Base-by-base conservation (phyloP, 495 filamentous ascomycete genomes). In the Penicillium macrosclerotiorum region DNA sequence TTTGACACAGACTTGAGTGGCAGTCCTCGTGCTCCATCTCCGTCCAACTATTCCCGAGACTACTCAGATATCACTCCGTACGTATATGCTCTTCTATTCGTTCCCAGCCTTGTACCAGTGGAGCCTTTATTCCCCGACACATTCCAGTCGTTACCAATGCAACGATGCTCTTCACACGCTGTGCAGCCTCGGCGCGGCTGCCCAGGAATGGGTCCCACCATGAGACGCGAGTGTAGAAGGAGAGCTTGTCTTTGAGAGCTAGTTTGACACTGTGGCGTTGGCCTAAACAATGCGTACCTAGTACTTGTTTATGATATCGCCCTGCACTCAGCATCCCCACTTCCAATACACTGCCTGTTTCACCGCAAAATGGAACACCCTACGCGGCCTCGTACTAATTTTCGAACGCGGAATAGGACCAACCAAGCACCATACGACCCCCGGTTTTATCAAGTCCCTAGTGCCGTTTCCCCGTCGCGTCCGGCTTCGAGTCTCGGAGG, bases 401-500 rank as follows among this genome's bases (percentile, higher is more conserved):
- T 41, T 30, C 47, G 57, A 34, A 24, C 33, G n/a, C 51, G 46
- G 7, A 14, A 49, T 51, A 71, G 67, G 31, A 61, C 50, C 20
- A 51, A 60, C 36, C 55, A 62, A 34, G 31, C 49, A 16, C 39
- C 38, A n/a, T 65, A 63, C 24, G 51, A 57, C 13, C 27, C 40
- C 17, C 52, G 54, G 12, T 71, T 59, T 44, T 69, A 68, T 33
- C 55, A 64, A 11, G 56, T 67, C 25, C 65, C 62, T 3, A 56
- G 54, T 8, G 59, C 52, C 5, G 54, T 56, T 18, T 64, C 64
- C 4, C 67, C 64, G 7, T 77, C 78, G 3, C 72, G 80, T 47
- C 70, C 76, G 16, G 59, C 74, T 3, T 85, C 83, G 4, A 73
- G 81, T 23, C 53, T 85, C 13, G 70, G 76, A 19, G 71, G 64